phyloP scores from a whole-genome alignment of 169 alveolate genomes.

The Hepatocystis sp. region DNA sequence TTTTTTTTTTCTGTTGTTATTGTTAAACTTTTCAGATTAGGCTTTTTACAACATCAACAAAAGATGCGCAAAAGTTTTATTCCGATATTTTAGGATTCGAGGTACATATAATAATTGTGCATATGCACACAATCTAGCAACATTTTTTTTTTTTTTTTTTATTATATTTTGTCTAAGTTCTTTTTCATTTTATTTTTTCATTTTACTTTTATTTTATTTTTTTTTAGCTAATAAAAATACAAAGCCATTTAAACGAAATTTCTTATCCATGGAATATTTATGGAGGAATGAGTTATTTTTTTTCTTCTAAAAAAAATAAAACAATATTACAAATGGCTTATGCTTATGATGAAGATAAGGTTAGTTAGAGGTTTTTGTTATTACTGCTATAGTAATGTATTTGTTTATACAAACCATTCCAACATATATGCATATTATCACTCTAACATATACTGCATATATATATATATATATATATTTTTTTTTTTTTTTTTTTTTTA shows the following conservation, averaged over 20 bases:
- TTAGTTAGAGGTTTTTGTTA: too few relatives aligned
- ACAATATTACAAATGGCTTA: slow-evolving; percentile 53
- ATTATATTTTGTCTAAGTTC: too few relatives aligned
- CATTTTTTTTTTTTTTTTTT: too few relatives aligned
- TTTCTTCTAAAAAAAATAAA: slow-evolving; percentile 41
- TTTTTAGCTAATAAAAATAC: slow-evolving; percentile 54
- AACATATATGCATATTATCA: too few relatives aligned
- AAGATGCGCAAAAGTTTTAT: slow-evolving; percentile 68
- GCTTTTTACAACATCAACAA: slow-evolving; percentile 67
- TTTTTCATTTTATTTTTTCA: slow-evolving; percentile 5
- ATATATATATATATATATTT: background rate
- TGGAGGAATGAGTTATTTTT: slow-evolving; percentile 73
- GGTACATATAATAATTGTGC: slow-evolving; percentile 18
- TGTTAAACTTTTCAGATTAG: slow-evolving; percentile 58
- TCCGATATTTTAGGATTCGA: slow-evolving; percentile 72
- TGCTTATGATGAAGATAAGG: slow-evolving; percentile 72
- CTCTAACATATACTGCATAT: too few relatives aligned
- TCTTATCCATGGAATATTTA: slow-evolving; percentile 73
- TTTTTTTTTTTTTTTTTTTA: background rate
- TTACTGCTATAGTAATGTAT: too few relatives aligned
- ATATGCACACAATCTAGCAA: too few relatives aligned
- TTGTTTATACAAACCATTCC: too few relatives aligned
- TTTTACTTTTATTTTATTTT: background rate
- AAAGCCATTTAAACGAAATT: slow-evolving; percentile 71
- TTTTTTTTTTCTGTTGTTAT: too few relatives aligned